Evolutionary conservation across 83 land plant species (phyloP).

Genomic region (Diphasiastrum complanatum): DNA sequence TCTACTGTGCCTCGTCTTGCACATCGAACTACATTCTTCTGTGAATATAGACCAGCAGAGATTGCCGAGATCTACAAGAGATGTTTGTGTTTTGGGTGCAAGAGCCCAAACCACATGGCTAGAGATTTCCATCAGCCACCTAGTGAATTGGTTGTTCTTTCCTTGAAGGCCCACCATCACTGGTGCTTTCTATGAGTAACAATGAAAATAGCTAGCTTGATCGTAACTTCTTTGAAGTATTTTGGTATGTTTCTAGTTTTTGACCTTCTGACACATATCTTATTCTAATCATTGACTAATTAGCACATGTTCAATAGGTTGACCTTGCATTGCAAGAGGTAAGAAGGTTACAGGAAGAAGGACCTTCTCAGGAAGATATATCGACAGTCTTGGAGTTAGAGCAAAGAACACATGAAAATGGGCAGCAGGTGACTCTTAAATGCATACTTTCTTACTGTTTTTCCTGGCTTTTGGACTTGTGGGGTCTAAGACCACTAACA

Average conservation of each 20-base stretch:
- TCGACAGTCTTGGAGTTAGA: constrained; percentile 78
- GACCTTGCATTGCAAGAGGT: constrained; percentile 84
- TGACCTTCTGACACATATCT: neutral
- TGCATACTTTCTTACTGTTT: neutral
- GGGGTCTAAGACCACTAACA: neutral
- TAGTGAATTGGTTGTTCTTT: neutral
- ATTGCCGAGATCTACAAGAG: too few species aligned
- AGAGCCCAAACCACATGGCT: too few species aligned
- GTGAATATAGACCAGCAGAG: too few species aligned
- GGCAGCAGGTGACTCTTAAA: constrained; percentile 59
- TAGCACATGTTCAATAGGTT: constrained; percentile 39
- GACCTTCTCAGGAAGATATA: constrained; percentile 69
- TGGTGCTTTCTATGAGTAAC: neutral
- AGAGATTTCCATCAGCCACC: too few species aligned
- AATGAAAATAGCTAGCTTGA: neutral
- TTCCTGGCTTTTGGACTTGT: too few species aligned
- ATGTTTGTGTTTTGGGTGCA: too few species aligned
- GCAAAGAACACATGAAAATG: constrained; percentile 95
- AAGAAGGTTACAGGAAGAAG: constrained; percentile 61
- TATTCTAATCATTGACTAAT: neutral
- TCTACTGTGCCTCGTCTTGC: too few species aligned
- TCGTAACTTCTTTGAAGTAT: neutral
- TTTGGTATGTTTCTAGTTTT: neutral
- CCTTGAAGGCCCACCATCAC: neutral
- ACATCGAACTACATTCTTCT: too few species aligned